A percentile compares a stretch with the other conserved stretches of the same genome.
Evolutionary conservation across 2,329 filamentous ascomycete species (phyloP).

Genomic region (Penicillium rolfsii): DNA sequence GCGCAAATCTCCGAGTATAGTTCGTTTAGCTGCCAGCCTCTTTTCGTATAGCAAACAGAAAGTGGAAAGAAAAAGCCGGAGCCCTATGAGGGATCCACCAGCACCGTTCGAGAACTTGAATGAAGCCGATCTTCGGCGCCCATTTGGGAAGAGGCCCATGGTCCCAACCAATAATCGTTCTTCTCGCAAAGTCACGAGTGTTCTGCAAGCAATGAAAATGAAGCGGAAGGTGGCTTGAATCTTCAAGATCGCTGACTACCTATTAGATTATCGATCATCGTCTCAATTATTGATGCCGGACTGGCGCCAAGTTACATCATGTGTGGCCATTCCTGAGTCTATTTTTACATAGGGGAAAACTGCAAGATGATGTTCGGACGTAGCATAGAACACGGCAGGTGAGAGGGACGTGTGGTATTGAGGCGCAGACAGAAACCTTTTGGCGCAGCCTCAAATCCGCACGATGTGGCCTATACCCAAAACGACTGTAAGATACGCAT

Average conservation of each 20-base stretch:
- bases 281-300: neutral
- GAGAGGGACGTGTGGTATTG: neutral
- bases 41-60: neutral
- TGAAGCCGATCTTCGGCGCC: neutral
- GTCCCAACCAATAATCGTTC: neutral
- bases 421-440: neutral
- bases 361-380: neutral
- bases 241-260: neutral
- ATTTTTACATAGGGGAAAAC: neutral
- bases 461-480: neutral
- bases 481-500: neutral
- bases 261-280: neutral
- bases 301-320: neutral
- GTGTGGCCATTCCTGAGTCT: neutral
- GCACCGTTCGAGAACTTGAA: neutral
- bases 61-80: neutral
- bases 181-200: neutral
- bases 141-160: neutral
- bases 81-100: neutral
- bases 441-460: neutral
- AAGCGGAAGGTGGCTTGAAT: neutral
- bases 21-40: neutral
- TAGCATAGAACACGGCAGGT: neutral
- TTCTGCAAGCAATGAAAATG: neutral
- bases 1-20: neutral